Percentiles rank a stretch among this genome's conserved stretches.
Evolutionary conservation across 75 land plant genomes (phyloP).

Genomic region (Ceratopteris richardii): DNA sequence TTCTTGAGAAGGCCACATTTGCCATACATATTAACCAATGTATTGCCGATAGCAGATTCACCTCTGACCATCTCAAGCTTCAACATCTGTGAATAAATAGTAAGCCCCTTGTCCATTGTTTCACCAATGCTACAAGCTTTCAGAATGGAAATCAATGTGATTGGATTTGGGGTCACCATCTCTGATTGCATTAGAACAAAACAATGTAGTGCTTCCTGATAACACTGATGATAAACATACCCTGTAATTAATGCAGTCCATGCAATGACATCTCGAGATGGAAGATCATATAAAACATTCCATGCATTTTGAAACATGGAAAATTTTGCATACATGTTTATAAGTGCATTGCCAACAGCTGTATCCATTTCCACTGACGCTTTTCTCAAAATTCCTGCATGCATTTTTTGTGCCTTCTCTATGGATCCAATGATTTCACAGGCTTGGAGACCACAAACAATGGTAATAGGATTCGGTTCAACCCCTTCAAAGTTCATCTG

Average conservation of each 20-base stretch:
- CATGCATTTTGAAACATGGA: too few relatives aligned
- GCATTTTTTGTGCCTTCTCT: slow-evolving; percentile 12
- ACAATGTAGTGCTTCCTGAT: slow-evolving; percentile 38
- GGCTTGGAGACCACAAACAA: slow-evolving; percentile 31
- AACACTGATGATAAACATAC: slow-evolving; percentile 17
- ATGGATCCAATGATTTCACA: slow-evolving; percentile 17
- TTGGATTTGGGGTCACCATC: slow-evolving; percentile 6
- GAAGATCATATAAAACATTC: slow-evolving; percentile 36
- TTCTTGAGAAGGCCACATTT: too few relatives aligned
- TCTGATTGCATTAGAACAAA: slow-evolving; percentile 45
- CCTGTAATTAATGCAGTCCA: slow-evolving; percentile 60
- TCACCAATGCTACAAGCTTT: too few relatives aligned
- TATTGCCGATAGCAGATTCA: too few relatives aligned
- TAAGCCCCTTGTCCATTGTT: too few relatives aligned
- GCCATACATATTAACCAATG: too few relatives aligned
- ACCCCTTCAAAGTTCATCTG: slow-evolving; percentile 8
- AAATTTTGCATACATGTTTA: slow-evolving; percentile 40
- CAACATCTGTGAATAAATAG: too few relatives aligned
- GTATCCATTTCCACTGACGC: neutral
- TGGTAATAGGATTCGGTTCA: slow-evolving; percentile 29
- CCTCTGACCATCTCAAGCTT: too few relatives aligned
- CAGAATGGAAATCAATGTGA: too few relatives aligned
- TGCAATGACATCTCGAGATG: slow-evolving; percentile 37
- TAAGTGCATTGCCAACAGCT: slow-evolving; percentile 20
- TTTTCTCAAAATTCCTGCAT: slow-evolving; percentile 16